Percentiles rank a stretch among this genome's conserved stretches.
These are phyloP conservation scores for Phalaenopsis aphrodite DNA, from an alignment of 106 monocot species.

Conservation along the genomic window DNA sequence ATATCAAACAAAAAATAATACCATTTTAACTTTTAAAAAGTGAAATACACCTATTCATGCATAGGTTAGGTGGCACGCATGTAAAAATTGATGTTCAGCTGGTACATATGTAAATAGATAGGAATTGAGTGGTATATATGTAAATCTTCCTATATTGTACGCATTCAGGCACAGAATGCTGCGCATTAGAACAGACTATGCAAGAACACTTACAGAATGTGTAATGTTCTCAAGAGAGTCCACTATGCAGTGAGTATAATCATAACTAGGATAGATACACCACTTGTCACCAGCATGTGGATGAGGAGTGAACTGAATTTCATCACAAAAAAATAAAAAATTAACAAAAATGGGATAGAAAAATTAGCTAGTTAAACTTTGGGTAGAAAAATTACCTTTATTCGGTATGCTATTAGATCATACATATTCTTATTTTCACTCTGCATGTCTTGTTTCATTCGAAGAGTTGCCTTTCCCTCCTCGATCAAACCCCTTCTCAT, in stretches of 20 bases:
- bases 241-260: constrained; percentile 95
- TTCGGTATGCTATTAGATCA: constrained; percentile 95
- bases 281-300: constrained; percentile 99
- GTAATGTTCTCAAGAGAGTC: constrained; percentile 98
- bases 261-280: constrained; percentile 98
- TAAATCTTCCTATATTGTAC: neutral
- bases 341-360: neutral
- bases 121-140: too few relatives aligned
- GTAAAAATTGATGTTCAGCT: too few relatives aligned
- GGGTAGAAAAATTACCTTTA: constrained; percentile 52
- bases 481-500: constrained; percentile 85
- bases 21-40: too few relatives aligned
- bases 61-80: too few relatives aligned
- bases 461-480: constrained; percentile 93
- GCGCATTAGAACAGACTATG: neutral
- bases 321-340: constrained; percentile 1
- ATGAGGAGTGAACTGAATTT: constrained; percentile 82
- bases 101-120: too few relatives aligned
- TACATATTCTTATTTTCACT: constrained; percentile 98
- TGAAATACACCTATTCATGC: too few relatives aligned
- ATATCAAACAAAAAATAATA: too few relatives aligned
- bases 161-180: neutral
- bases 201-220: constrained; percentile 62
- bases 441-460: constrained; percentile 97
- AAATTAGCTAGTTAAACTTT: constrained; percentile 1